phyloP scores from a whole-genome alignment of 176 grass and related monocot genomes.

The Juncus inflexus region DNA sequence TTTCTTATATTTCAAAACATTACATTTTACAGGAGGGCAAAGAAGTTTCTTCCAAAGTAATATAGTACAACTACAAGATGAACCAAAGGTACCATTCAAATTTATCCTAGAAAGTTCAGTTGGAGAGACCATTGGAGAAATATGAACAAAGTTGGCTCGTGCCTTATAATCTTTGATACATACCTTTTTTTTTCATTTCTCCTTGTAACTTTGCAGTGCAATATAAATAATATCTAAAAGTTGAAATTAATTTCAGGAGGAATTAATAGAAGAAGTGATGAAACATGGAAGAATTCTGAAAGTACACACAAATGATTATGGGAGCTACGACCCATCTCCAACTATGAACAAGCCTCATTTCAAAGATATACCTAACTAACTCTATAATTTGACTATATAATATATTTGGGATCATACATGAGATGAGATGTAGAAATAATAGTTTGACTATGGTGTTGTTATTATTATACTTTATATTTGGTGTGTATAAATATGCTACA shows the following conservation, averaged over 20 bases:
- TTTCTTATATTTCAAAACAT: constrained; percentile 1
- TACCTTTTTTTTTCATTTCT: neutral
- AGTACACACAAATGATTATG: constrained; percentile 63
- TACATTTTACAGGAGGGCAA: constrained; percentile 27
- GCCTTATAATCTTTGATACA: neutral
- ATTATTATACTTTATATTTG: neutral
- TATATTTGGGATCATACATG: constrained; percentile 9
- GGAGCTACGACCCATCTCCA: constrained; percentile 43
- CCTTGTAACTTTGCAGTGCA: neutral
- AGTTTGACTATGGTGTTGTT: constrained; percentile 6
- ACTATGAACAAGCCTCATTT: constrained; percentile 68
- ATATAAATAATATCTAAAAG: constrained; percentile 7
- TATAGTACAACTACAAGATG: constrained; percentile 1
- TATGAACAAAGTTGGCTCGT: neutral
- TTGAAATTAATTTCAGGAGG: constrained; percentile 8
- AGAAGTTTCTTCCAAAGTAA: constrained; percentile 19
- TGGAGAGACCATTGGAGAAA: neutral
- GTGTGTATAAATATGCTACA: constrained; percentile 20
- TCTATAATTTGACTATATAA: constrained; percentile 8
- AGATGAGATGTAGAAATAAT: constrained; percentile 18
- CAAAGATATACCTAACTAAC: constrained; percentile 63
- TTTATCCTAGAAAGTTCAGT: neutral
- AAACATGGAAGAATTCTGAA: constrained; percentile 46
- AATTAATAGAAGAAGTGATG: constrained; percentile 10
- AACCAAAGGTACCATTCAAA: constrained; percentile 18